Evolutionary conservation across 31 red algal genomes (phyloP), one percentile per base, ranked within the genome.

Genomic region (Asparagopsis taxiformis): DNA sequence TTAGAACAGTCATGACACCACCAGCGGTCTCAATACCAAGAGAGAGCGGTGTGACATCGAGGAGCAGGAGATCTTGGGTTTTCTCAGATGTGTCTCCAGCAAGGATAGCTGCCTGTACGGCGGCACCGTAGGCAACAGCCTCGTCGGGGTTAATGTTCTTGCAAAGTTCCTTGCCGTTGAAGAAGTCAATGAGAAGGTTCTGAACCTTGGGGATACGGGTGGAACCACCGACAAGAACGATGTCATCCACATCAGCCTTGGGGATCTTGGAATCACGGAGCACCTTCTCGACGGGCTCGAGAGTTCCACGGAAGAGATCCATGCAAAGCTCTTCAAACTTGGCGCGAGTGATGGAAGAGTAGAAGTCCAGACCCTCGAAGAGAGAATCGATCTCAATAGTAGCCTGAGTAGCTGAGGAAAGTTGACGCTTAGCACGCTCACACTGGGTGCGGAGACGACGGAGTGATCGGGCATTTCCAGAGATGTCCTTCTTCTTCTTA

Each of bases 121-220:
- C 97, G 16, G 97, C 97, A 65, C 97, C 97, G 50, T 96, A 93
- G 16, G 97, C 97, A 31, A 99, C 97, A 39, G 92, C 97, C 61
- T 99, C 97, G 78, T 99, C 97, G 0, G 97, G 97, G 68, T 99
- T 99, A 35, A 99, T 96, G 71, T 77, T 90, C 59, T 99, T 99
- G 76, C 82, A 91, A 57, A 96, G 81, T 61, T 96, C 93, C 69
- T 94, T 96, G 65, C 97, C 97, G 62, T 99, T 99, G 92, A 99
- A 99, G 75, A 96, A 96, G 77, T 96, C 88, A 20, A 70, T 78
- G 16, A 99, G 74, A 0, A 99, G 64, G 22, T 75, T 62, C 72
- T 99, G 97, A 8, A 99, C 90, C 69, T 96, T 99, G 0, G 97
- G 97, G 59, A 99, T 96, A 70, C 97, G 92, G 17, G 92, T 99